Percentiles rank a stretch among this genome's conserved stretches.
phyloP scores from a whole-genome alignment of 441 rosid species.

The Gossypium trilobum region DNA sequence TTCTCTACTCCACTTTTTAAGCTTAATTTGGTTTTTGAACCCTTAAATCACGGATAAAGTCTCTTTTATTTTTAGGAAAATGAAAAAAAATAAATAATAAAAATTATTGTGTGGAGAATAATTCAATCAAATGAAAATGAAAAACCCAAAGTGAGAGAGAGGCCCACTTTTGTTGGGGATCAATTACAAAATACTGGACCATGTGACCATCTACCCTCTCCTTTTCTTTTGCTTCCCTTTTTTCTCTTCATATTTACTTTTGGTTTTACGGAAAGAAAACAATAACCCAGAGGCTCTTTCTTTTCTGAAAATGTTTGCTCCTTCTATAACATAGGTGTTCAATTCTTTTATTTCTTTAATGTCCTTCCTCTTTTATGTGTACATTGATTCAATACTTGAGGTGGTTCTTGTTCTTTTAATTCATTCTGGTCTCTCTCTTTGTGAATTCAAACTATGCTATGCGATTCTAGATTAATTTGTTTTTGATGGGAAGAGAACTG shows the following conservation, averaged over 20 bases:
- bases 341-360: background rate
- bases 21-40: background rate
- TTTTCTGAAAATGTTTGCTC: background rate
- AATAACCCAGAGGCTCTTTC: background rate
- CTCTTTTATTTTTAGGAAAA: conserved; percentile 16
- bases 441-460: background rate
- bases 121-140: conserved; percentile 19
- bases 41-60: conserved; percentile 36
- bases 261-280: background rate
- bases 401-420: background rate
- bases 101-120: conserved; percentile 31
- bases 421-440: background rate
- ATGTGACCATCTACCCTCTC: conserved; percentile 17
- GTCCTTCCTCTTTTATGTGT: background rate
- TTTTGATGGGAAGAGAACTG: background rate
- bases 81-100: background rate
- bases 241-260: background rate
- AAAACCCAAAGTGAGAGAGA: conserved; percentile 19
- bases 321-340: conserved; percentile 6
- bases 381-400: background rate
- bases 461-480: background rate
- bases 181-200: conserved; percentile 18
- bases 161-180: conserved; percentile 33
- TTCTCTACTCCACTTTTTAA: background rate
- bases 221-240: background rate